Evolutionary conservation across 1,139 yeast genomes (phyloP), one percentile per base, ranked within the genome.

Genomic region (Candida glucosophila): DNA sequence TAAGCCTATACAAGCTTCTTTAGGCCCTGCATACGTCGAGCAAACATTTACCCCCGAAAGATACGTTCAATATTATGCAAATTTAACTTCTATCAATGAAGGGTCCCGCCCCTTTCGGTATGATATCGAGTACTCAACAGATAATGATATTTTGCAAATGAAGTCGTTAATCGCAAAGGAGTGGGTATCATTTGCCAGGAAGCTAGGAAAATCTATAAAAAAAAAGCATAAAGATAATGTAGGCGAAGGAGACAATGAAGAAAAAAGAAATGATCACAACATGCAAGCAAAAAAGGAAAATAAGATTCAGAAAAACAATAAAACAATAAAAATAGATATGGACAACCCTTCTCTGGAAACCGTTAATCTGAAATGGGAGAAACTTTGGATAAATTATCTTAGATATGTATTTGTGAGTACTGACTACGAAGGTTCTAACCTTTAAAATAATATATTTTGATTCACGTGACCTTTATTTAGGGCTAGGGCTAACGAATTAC

Each of bases 11-110:
- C 49, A 55, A 14, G 37, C 56, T 12, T 62, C 69, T 3, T 47
- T 76, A 19, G 95, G 95, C 0, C 95, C 95, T 2, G 95, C 77
- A 0, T 81, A 77, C 45, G 52, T 57, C 3, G 71, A 75, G 2
- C 93, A 82, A 51, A 47, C 73, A 10, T 80, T 78, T 37, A 66
- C 90, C 1, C 95, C 94, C 0, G 66, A 68, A 25, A 59, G 73
- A 33, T 83, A 77, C 46, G 74, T 74, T 1, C 93, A 81, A 45
- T 82, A 77, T 46, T 82, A 58, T 44, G 67, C 77, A 8, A 83
- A 83, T 47, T 58, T 82, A 36, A 56, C 64, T 16, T 39, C 49
- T 5, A 66, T 75, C 28, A 69, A 76, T 37, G 37, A 48, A 3
- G 71, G 73, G 1, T 41, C 58, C 14, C 60, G 65, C 36, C 47